Conservation (phyloP, 208 protist genomes). For the Leptomonas pyrrhocoris region DNA sequence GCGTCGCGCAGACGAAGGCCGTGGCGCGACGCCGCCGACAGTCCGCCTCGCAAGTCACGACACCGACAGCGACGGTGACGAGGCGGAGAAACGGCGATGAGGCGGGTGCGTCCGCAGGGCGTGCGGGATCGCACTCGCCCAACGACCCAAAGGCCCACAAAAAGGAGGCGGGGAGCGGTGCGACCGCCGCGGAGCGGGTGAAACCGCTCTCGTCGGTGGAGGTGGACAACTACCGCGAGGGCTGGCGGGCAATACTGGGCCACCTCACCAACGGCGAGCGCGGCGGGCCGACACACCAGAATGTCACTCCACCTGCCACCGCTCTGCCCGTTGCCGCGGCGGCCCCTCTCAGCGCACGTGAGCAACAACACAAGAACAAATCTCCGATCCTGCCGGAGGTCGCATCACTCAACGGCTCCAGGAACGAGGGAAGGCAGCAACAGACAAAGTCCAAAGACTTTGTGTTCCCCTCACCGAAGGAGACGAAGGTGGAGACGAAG, state of each 20-base stretch:
- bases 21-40: constrained; percentile 14
- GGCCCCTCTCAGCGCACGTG: background rate
- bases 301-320: background rate
- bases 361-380: background rate
- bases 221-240: constrained; percentile 11
- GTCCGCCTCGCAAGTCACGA: constrained; percentile 9
- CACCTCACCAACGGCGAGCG: constrained; percentile 14
- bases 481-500: background rate
- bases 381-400: background rate
- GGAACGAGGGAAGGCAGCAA: background rate
- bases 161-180: background rate
- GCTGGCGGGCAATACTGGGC: constrained; percentile 7
- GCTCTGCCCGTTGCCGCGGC: background rate
- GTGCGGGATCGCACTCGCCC: too few species aligned
- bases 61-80: background rate
- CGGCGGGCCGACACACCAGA: background rate
- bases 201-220: constrained; percentile 9
- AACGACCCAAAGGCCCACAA: too few species aligned
- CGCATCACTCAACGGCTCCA: background rate
- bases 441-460: background rate
- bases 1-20: constrained; percentile 12
- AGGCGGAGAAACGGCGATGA: background rate
- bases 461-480: background rate
- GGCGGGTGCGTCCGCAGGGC: background rate
- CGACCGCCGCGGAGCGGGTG: background rate